Evolutionary conservation across 768 basidiomycete genomes (phyloP).

Genomic region (Phaeotremella skinneri): DNA sequence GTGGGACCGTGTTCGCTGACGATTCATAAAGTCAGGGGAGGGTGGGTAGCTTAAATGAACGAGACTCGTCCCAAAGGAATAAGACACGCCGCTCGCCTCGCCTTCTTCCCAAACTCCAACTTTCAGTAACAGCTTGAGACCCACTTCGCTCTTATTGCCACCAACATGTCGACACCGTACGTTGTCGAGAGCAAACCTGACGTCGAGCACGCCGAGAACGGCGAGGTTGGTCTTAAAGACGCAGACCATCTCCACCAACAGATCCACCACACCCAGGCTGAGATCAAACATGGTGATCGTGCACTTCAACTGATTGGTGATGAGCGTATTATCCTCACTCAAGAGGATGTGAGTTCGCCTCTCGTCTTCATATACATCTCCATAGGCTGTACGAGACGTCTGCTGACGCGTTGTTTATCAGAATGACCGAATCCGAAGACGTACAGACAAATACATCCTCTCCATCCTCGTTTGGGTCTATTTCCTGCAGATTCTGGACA

Average conservation of each 20-base stretch:
- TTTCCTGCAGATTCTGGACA: slow-evolving; percentile 47
- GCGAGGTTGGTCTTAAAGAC: slow-evolving; percentile 8
- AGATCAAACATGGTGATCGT: slow-evolving; percentile 35
- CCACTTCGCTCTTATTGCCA: too few species aligned
- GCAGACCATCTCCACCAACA: too few species aligned
- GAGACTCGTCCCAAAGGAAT: too few species aligned
- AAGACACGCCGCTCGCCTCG: too few species aligned
- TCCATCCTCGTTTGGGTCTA: slow-evolving; percentile 46
- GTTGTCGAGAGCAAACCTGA: slow-evolving; percentile 16
- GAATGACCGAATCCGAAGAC: slow-evolving; percentile 33
- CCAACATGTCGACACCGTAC: slow-evolving; percentile 10
- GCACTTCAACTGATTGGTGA: slow-evolving; percentile 35
- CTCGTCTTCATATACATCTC: not conserved
- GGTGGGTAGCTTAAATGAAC: too few species aligned
- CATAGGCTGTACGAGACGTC: not conserved
- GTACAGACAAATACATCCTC: slow-evolving; percentile 46
- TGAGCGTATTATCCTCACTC: slow-evolving; percentile 38
- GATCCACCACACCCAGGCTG: slow-evolving; percentile 12
- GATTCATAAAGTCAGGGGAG: not conserved
- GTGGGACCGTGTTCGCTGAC: not conserved
- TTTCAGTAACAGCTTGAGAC: too few species aligned
- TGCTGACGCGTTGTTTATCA: slow-evolving; percentile 6
- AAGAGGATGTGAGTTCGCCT: slow-evolving; percentile 42
- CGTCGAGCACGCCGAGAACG: slow-evolving; percentile 16
- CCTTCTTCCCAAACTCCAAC: not conserved